These are phyloP conservation scores for Penicillium paradoxum DNA, from an alignment of 495 filamentous ascomycete species.

Conservation along the genomic window DNA sequence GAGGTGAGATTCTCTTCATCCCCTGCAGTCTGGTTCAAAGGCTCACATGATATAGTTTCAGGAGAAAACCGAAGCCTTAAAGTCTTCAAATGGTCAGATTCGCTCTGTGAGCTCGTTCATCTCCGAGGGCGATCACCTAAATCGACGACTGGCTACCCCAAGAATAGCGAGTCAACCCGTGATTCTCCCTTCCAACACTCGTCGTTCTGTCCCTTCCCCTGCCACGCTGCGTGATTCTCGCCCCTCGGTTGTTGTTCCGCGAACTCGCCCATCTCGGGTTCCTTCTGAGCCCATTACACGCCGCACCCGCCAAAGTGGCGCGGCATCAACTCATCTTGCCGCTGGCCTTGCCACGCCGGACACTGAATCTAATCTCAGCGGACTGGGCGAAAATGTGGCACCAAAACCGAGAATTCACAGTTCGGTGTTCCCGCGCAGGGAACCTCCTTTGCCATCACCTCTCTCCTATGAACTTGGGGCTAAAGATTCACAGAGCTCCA, in stretches of 20 bases:
- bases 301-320: slow-evolving; percentile 30
- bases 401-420: slow-evolving; percentile 35
- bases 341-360: slow-evolving; percentile 44
- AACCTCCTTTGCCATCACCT: slow-evolving; percentile 34
- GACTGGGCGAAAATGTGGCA: slow-evolving; percentile 23
- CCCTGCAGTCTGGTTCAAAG: background rate
- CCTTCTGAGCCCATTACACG: slow-evolving; percentile 35
- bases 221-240: slow-evolving; percentile 56
- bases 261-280: slow-evolving; percentile 25
- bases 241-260: slow-evolving; percentile 31
- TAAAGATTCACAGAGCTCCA: slow-evolving; percentile 14
- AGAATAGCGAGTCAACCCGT: slow-evolving; percentile 26
- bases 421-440: slow-evolving; percentile 29
- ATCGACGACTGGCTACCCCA: slow-evolving; percentile 25
- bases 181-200: slow-evolving; percentile 22
- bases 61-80: slow-evolving; percentile 46
- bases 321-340: slow-evolving; percentile 24
- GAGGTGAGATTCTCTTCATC: slow-evolving; percentile 50
- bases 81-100: slow-evolving; percentile 51
- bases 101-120: slow-evolving; percentile 43
- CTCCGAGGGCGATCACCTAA: slow-evolving; percentile 26
- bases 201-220: slow-evolving; percentile 53
- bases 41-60: slow-evolving; percentile 38
- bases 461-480: slow-evolving; percentile 35
- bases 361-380: slow-evolving; percentile 32